Evolutionary conservation across 2,329 filamentous ascomycete genomes (phyloP).

Genomic region (Stylonectria norvegica): DNA sequence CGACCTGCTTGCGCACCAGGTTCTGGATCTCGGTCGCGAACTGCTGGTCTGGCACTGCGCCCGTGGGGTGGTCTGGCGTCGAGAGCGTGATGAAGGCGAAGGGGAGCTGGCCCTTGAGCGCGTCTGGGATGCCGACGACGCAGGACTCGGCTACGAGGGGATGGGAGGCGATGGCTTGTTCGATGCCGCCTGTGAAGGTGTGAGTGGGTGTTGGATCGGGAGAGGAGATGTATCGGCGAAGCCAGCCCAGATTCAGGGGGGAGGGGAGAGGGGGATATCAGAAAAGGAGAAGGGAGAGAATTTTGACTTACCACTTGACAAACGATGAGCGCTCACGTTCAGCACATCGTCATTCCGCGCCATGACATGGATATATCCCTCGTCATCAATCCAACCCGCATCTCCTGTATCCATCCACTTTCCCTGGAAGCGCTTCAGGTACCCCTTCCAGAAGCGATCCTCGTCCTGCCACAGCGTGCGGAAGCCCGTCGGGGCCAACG

Average conservation of each 20-base stretch:
- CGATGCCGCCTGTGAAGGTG: constrained; percentile 64
- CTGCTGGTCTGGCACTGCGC: constrained; percentile 46
- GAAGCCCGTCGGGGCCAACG: constrained; percentile 81
- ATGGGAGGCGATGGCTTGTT: constrained; percentile 85
- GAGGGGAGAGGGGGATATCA: neutral
- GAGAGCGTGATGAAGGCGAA: constrained; percentile 76
- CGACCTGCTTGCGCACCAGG: constrained; percentile 75
- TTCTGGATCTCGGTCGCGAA: constrained; percentile 63
- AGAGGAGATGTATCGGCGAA: too few species aligned
- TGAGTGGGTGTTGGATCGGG: too few species aligned
- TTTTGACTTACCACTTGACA: constrained; percentile 68
- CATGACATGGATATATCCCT: constrained; percentile 66
- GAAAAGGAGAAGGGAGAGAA: neutral
- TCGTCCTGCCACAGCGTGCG: constrained; percentile 84
- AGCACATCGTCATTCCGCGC: constrained; percentile 78
- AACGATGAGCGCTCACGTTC: constrained; percentile 90
- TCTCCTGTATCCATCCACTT: constrained; percentile 91
- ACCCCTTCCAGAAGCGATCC: constrained; percentile 79
- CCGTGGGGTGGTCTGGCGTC: constrained; percentile 44
- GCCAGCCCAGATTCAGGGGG: neutral
- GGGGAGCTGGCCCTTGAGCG: constrained; percentile 83
- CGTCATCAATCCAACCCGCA: constrained; percentile 77
- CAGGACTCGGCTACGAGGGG: constrained; percentile 77
- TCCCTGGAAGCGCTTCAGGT: constrained; percentile 76
- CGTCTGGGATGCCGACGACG: constrained; percentile 81